Base-by-base conservation (phyloP, 352 stramenopile species). In the Phytophthora macrochlamydospora region DNA sequence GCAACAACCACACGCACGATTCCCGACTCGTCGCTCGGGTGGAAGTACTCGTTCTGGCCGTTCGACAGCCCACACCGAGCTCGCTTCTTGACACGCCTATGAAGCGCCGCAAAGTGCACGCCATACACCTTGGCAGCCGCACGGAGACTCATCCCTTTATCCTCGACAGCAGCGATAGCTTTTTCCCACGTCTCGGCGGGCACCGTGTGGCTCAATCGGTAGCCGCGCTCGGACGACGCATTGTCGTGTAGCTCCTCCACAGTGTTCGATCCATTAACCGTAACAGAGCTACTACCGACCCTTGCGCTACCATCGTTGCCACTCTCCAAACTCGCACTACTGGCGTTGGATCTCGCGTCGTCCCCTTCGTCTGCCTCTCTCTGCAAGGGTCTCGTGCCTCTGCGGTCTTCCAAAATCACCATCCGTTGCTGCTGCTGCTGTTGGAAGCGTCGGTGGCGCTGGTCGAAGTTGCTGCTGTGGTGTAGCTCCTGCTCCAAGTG, bases 81-180 rank as follows among this genome's bases (percentile, higher is more conserved):
- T 2, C 79, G 72, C 62, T 88, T 88, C 68, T 85, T 85, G 9
- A 88, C 70, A 13, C 79, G 79, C 6, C 79, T 74, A 67, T 88
- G 76, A 14, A 88, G 61, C 7, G 79, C 79, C 4, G 79, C 79
- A 51, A 88, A 88, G 52, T 88, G 79, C n/a, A 88, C 79, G 29
- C 75, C 75, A 56, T 81, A 85, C 30, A 71, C 53, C 40, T 72
- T 76, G 35, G 79, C 79, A 6, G 79, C 76, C 0, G 72, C 64
- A 7, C 79, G 79, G 18, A 88, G 65, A 69, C 79, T 88, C 79
- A 88, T 86, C 7, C 79, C 79, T 33, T 85, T 72, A 37, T 82
- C 62, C 54, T 86, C 79, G 1, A 89, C 79, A 13, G 79, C 77
- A 0, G 69, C 77, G 40, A 89, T 89, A 13, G 79, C 79, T 46